Percentiles rank a stretch among this genome's conserved stretches.
Evolutionary conservation across 106 monocot genomes (phyloP).

Genomic region (Ottelia alismoides): DNA sequence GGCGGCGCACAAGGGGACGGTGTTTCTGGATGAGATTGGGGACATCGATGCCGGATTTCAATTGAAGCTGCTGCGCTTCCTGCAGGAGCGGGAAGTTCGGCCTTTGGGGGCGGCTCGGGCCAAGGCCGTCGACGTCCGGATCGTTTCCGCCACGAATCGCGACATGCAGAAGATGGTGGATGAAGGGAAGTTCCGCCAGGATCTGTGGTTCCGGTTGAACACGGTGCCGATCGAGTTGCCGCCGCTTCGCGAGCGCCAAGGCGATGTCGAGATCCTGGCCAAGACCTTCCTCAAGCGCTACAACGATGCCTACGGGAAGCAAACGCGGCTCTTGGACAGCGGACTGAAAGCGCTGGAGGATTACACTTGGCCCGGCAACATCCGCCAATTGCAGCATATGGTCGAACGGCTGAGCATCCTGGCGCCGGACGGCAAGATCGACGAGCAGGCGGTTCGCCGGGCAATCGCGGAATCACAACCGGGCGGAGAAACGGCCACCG

Average conservation of each 20-base stretch:
- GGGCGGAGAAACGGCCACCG: not conserved
- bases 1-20: too few species aligned
- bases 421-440: not conserved
- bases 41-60: too few species aligned
- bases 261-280: not conserved
- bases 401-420: not conserved
- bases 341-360: not conserved
- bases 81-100: too few species aligned
- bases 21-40: too few species aligned
- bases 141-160: too few species aligned
- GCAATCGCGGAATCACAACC: not conserved
- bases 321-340: too few species aligned
- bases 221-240: not conserved
- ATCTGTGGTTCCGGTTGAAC: too few species aligned
- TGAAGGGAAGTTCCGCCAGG: too few species aligned
- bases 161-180: too few species aligned
- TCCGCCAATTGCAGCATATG: not conserved
- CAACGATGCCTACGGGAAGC: not conserved
- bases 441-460: not conserved
- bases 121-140: too few species aligned
- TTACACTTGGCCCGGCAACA: not conserved
- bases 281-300: not conserved
- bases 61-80: too few species aligned
- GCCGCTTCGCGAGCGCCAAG: not conserved
- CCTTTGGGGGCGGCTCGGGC: too few species aligned